Base-by-base conservation (phyloP, 805 yeast species). In the Naumovozyma dairenensis region DNA sequence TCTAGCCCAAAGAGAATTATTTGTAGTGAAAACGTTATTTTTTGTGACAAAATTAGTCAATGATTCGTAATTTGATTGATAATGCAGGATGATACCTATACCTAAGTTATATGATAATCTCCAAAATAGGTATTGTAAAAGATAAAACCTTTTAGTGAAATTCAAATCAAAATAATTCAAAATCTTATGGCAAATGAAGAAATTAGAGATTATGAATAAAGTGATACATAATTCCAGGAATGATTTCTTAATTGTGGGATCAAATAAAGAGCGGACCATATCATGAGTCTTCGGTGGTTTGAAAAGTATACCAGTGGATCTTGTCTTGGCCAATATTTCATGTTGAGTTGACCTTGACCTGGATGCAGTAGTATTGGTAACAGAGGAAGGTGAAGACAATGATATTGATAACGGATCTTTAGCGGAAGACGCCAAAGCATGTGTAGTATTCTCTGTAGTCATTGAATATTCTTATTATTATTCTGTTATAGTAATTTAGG, bases 181-280 rank as follows among this genome's bases (percentile, higher is more conserved):
- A 37, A 49, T 40, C 28, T 37, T 45, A 32, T 48, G 54, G 37
- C 61, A 66, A 6, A 65, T 32, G 21, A 47, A 42, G 15, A 57
- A 45, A 38, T 66, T 64, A 1, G 60, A 43, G 4, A 56, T 25
- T 28, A 76, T 52, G 1, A 69, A 51, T 2, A 63, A 33, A 16
- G 80, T 66, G 37, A 82, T 81, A 25, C 70, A 44, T n/a, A 68
- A 42, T 50, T 83, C 94, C 31, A 76, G 66, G 33, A 71, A 57
- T 0, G 87, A 77, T 50, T 83, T 84, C 33, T 70, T 67, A 33
- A 81, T 57, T 1, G 78, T 69, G 2, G 93, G 92, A 59, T 83
- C 89, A 46, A 83, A 76, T 32, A 84, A 60, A 1, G 89, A 77
- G 41, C 84, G 67, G 21, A 83, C 80, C 92, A 83, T 82, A 51